phyloP scores from a whole-genome alignment of 75 land plant species.

The Cryptomeria japonica region DNA sequence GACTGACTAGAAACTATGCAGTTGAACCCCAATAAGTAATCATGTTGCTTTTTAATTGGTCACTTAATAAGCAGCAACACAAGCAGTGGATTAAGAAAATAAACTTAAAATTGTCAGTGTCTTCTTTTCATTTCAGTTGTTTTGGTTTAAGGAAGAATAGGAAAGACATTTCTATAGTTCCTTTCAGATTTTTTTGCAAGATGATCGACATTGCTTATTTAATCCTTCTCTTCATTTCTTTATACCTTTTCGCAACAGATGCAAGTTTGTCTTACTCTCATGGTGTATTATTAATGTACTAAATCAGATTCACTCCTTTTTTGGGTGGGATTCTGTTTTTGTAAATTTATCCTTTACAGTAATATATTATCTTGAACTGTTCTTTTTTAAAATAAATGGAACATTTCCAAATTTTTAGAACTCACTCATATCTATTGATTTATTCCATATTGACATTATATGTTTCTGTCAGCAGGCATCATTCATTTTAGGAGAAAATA shows the following conservation, averaged over 20 bases:
- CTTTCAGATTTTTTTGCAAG: not conserved
- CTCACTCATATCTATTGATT: not conserved
- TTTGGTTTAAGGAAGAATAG: not conserved
- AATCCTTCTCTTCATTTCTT: not conserved
- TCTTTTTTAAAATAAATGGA: not conserved
- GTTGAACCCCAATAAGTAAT: too few species aligned
- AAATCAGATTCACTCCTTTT: not conserved
- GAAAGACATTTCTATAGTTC: not conserved
- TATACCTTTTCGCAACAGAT: not conserved
- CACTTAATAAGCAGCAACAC: not conserved
- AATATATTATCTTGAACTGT: not conserved
- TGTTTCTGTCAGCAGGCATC: not conserved
- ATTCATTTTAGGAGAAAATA: not conserved
- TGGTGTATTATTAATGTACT: not conserved
- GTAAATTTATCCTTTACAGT: not conserved
- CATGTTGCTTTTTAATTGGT: not conserved
- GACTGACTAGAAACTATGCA: too few species aligned
- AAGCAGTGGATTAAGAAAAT: not conserved
- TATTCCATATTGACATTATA: not conserved
- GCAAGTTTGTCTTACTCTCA: not conserved
- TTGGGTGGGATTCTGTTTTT: not conserved
- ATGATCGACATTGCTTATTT: too few species aligned
- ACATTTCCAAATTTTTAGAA: not conserved
- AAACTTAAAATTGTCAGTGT: not conserved
- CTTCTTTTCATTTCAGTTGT: not conserved